Evolutionary conservation across 352 stramenopile genomes (phyloP).

Genomic region (Aphanomyces invadans): DNA sequence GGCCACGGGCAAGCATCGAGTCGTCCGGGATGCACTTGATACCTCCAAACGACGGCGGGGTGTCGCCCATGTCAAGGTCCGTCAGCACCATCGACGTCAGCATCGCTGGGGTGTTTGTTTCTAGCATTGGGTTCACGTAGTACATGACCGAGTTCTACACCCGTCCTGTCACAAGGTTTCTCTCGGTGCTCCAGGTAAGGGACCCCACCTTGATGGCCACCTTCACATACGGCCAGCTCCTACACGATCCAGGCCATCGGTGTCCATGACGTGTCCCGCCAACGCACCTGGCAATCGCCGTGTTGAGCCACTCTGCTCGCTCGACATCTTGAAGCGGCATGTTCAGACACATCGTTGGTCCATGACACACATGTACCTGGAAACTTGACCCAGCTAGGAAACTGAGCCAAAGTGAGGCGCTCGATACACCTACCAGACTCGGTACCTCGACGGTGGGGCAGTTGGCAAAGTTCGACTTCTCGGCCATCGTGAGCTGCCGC

Average conservation of each 20-base stretch:
- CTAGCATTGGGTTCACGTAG: constrained; percentile 54
- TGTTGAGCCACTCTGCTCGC: constrained; percentile 72
- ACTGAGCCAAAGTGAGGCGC: constrained; percentile 25
- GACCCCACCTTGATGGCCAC: constrained; percentile 52
- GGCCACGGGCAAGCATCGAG: constrained; percentile 26
- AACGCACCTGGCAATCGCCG: constrained; percentile 43
- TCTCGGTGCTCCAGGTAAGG: not conserved
- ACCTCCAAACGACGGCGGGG: constrained; percentile 49
- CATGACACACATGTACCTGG: constrained; percentile 25
- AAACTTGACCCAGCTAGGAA: constrained; percentile 30
- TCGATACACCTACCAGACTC: too few relatives aligned
- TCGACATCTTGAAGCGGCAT: constrained; percentile 54
- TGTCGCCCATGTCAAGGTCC: constrained; percentile 47
- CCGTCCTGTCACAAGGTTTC: too few relatives aligned
- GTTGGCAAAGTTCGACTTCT: constrained; percentile 19
- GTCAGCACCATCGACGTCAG: constrained; percentile 56
- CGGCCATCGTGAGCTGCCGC: not conserved
- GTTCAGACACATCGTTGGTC: constrained; percentile 40
- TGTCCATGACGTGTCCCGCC: not conserved
- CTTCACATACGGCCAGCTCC: constrained; percentile 67
- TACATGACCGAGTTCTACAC: constrained; percentile 57
- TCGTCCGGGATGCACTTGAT: constrained; percentile 65
- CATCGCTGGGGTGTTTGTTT: constrained; percentile 51
- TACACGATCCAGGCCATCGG: constrained; percentile 21
- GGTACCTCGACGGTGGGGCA: constrained; percentile 6